These are phyloP conservation scores for Cladophialophora chaetospira DNA, from an alignment of 2,329 filamentous ascomycete genomes.

Conservation along the genomic window DNA sequence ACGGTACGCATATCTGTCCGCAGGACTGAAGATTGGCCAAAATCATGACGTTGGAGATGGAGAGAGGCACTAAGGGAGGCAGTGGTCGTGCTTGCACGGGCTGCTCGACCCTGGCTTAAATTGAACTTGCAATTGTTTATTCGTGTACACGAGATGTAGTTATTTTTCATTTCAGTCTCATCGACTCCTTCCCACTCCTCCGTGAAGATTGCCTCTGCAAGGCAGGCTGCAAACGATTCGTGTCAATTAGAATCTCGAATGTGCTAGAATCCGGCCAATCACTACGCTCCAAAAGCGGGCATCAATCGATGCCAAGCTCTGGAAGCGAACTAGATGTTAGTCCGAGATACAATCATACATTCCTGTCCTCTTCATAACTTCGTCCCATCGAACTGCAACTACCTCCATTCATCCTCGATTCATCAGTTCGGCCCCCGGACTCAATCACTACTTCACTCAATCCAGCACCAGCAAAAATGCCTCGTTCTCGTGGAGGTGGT, in stretches of 20 bases:
- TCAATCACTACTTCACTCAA: neutral
- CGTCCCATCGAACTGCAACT: neutral
- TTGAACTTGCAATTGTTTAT: neutral
- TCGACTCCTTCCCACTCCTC: too few species aligned
- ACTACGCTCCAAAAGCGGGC: neutral
- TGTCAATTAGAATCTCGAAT: neutral
- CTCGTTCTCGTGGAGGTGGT: slow-evolving; percentile 69
- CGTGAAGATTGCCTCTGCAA: neutral
- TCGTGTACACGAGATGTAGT: neutral
- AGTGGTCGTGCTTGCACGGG: neutral
- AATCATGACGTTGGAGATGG: too few species aligned
- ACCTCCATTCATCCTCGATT: neutral
- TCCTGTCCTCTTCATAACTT: neutral
- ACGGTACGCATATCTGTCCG: too few species aligned
- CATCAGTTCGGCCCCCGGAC: neutral
- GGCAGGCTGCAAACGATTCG: neutral
- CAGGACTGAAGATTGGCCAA: too few species aligned
- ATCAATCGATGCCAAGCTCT: neutral
- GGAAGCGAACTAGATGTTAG: neutral
- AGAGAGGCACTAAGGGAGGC: too few species aligned
- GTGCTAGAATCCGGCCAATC: too few species aligned
- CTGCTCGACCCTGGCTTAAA: neutral
- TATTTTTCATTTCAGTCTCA: neutral
- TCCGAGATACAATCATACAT: neutral
- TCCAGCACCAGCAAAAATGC: slow-evolving; percentile 57